A percentile compares a stretch with the other conserved stretches of the same genome.
Evolutionary conservation across 2,329 filamentous ascomycete species (phyloP).

Genomic region (Chrysoporthe puriensis): DNA sequence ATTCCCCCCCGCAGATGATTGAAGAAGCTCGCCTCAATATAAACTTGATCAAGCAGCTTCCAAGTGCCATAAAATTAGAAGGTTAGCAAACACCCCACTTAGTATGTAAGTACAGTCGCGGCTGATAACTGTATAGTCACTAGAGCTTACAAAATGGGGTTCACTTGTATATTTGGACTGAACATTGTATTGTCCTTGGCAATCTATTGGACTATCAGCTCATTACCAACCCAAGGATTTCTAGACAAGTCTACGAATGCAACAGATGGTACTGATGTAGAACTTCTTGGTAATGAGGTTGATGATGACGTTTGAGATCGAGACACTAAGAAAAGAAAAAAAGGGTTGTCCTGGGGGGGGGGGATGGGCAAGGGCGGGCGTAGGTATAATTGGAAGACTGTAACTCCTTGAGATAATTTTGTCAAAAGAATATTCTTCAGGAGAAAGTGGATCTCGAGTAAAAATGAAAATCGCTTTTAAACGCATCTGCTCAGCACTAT

Average conservation of each 20-base stretch:
- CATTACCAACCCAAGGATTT: neutral
- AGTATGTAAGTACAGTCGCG: neutral
- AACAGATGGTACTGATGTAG: neutral
- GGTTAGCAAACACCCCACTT: neutral
- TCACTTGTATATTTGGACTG: neutral
- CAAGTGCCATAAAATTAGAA: neutral
- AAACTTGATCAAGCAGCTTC: neutral
- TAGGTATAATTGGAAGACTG: no score
- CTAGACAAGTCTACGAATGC: neutral
- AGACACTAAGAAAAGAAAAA: no score
- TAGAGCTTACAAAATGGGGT: neutral
- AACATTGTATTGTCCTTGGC: neutral
- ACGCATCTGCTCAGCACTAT: no score
- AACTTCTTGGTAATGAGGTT: neutral
- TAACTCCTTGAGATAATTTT: no score
- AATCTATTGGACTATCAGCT: neutral
- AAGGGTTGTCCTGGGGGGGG: no score
- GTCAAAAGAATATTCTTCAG: no score
- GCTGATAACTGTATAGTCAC: neutral
- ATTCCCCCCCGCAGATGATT: neutral
- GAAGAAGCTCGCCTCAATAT: neutral
- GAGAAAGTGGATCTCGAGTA: no score
- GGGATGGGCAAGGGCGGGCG: no score
- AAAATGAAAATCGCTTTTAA: no score
- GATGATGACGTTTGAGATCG: neutral